phyloP scores from a whole-genome alignment of 192 early-diverging fungal species.

The Coemansia sp. region DNA sequence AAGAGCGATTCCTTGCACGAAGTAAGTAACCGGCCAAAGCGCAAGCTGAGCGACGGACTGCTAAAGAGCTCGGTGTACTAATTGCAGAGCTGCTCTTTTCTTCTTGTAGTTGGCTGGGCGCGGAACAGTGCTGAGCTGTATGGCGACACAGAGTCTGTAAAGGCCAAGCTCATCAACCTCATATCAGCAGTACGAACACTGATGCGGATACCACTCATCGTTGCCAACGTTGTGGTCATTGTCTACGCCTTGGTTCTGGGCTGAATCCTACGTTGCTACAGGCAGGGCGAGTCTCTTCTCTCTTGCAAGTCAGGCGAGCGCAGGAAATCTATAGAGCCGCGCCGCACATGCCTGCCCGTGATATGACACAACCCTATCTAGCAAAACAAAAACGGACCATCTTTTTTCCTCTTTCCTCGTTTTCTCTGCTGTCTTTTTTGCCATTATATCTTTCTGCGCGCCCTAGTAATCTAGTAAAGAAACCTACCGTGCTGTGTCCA shows the following conservation, averaged over 20 bases:
- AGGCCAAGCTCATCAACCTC: constrained; percentile 78
- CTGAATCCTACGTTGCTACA: constrained; percentile 26
- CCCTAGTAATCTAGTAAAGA: background rate
- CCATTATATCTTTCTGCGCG: background rate
- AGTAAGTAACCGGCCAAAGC: constrained; percentile 58
- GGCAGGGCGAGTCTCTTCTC: background rate
- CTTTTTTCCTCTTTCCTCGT: background rate
- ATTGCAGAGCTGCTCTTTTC: background rate
- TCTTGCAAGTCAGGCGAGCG: background rate
- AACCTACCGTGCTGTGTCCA: background rate
- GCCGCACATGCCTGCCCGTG: background rate
- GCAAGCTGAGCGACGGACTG: background rate
- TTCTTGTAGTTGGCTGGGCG: constrained; percentile 66
- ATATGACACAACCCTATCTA: background rate
- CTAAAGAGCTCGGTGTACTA: background rate
- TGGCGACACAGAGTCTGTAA: constrained; percentile 67
- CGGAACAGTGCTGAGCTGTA: constrained; percentile 61
- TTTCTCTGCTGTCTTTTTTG: background rate
- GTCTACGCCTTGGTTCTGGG: constrained; percentile 81
- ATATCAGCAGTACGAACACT: constrained; percentile 89
- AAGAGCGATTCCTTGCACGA: constrained; percentile 87
- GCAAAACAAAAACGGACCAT: background rate
- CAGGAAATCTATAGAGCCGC: background rate
- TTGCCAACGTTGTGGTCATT: constrained; percentile 75
- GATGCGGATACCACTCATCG: constrained; percentile 83